A percentile compares a stretch with the other conserved stretches of the same genome.
phyloP scores from a whole-genome alignment of 805 yeast genomes.

The Pachysolen tannophilus region DNA sequence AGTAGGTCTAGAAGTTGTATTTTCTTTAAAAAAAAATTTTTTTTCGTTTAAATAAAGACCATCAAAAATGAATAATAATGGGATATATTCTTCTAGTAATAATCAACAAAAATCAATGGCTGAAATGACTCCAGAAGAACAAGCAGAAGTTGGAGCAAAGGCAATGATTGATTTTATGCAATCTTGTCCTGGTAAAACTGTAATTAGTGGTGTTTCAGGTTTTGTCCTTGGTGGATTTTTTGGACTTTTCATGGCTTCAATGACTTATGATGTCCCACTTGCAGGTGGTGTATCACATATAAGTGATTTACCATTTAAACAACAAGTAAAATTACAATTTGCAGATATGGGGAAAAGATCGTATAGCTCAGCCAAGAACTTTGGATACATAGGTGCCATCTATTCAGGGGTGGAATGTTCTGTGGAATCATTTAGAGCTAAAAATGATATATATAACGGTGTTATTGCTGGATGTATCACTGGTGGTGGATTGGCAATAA shows the following conservation, averaged over 20 bases:
- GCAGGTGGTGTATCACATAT: slow-evolving; percentile 47
- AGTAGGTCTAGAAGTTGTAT: too few relatives aligned
- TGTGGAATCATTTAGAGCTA: slow-evolving; percentile 79
- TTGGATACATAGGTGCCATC: slow-evolving; percentile 87
- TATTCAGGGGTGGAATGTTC: slow-evolving; percentile 91
- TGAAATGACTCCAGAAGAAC: slow-evolving; percentile 86
- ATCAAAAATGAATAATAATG: too few relatives aligned
- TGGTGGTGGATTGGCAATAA: slow-evolving; percentile 91
- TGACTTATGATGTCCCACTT: slow-evolving; percentile 78
- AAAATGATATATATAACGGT: slow-evolving; percentile 88
- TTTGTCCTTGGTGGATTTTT: slow-evolving; percentile 93
- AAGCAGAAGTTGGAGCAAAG: slow-evolving; percentile 83
- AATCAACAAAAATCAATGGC: slow-evolving; percentile 43
- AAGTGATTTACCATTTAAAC: slow-evolving; percentile 80
- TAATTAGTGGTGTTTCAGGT: slow-evolving; percentile 88
- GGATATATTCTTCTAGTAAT: too few relatives aligned
- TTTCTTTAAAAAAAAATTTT: too few relatives aligned
- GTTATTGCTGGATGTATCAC: slow-evolving; percentile 92
- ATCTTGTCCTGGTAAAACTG: slow-evolving; percentile 93
- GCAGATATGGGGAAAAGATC: slow-evolving; percentile 88
- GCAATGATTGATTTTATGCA: slow-evolving; percentile 79
- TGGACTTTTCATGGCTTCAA: slow-evolving; percentile 88
- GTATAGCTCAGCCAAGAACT: slow-evolving; percentile 85
- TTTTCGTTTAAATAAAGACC: too few relatives aligned
- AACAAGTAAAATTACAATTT: slow-evolving; percentile 88